phyloP scores from a whole-genome alignment of 2,329 filamentous ascomycete species.

The Microascus cirrosus region DNA sequence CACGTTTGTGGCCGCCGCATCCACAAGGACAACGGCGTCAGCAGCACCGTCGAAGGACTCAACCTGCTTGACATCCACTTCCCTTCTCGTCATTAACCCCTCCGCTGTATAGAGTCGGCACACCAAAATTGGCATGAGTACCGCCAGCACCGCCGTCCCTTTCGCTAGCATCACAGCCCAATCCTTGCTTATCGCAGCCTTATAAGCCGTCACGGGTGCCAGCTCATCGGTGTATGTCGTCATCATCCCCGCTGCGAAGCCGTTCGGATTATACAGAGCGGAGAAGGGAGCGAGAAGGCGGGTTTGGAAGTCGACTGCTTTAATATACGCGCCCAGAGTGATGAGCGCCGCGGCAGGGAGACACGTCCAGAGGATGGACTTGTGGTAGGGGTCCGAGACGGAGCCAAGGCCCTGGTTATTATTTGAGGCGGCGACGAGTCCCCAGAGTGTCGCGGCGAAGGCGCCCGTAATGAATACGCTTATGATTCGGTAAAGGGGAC shows the following conservation, averaged over 20 bases:
- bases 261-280: constrained; percentile 11
- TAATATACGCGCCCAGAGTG: constrained; percentile 10
- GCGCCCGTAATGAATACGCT: constrained; percentile 9
- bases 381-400: neutral
- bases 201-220: constrained; percentile 12
- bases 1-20: constrained; percentile 10
- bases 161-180: constrained; percentile 17
- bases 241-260: constrained; percentile 14
- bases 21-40: constrained; percentile 6
- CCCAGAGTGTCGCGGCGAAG: constrained; percentile 12
- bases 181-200: constrained; percentile 13
- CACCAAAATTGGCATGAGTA: constrained; percentile 16
- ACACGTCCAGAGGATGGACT: constrained; percentile 13
- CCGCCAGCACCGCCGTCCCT: constrained; percentile 14
- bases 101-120: constrained; percentile 15
- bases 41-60: constrained; percentile 12
- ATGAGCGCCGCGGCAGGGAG: constrained; percentile 14
- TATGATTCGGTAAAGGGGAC: constrained; percentile 7
- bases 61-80: constrained; percentile 11
- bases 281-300: constrained; percentile 14
- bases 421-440: constrained; percentile 11
- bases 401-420: constrained; percentile 9
- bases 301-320: constrained; percentile 14
- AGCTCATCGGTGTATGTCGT: constrained; percentile 17
- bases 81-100: constrained; percentile 9